A percentile compares a stretch with the other conserved stretches of the same genome.
These are phyloP conservation scores for Pleurozium schreberi DNA, from an alignment of 225 moss, liverwort and hornwort genomes.

Conservation along the genomic window DNA sequence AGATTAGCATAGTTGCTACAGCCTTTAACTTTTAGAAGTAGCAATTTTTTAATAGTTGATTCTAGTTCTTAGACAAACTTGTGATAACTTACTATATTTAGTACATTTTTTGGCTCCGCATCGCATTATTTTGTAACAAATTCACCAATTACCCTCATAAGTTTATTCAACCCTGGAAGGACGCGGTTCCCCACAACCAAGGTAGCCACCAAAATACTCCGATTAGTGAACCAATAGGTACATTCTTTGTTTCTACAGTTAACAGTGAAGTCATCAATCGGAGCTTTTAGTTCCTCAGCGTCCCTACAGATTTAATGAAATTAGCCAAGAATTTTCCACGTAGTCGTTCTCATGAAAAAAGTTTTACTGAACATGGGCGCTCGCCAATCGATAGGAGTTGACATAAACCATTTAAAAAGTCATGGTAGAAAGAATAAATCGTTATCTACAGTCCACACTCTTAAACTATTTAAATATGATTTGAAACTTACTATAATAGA, in stretches of 20 bases:
- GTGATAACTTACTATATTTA: not conserved
- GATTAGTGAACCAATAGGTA: not conserved
- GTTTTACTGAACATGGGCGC: not conserved
- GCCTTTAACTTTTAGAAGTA: not conserved
- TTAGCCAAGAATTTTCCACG: not conserved
- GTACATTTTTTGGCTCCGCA: not conserved
- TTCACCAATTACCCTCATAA: not conserved
- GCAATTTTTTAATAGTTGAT: no score
- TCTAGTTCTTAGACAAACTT: not conserved
- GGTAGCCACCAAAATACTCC: not conserved
- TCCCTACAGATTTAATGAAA: not conserved
- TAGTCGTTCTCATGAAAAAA: no score
- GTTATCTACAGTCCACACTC: not conserved
- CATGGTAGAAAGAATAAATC: not conserved
- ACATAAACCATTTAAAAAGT: not conserved
- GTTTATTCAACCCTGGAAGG: not conserved
- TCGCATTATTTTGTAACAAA: not conserved
- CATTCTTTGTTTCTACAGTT: not conserved
- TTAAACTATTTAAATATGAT: not conserved
- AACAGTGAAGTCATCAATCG: not conserved
- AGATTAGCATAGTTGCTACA: not conserved
- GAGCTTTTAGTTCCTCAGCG: not conserved
- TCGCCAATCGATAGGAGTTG: not conserved
- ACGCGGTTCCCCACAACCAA: not conserved
- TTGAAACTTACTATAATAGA: not conserved